A percentile compares a stretch with the other conserved stretches of the same genome.
phyloP scores from a whole-genome alignment of 371 early-diverging fungal species.

The Mucor irregularis region DNA sequence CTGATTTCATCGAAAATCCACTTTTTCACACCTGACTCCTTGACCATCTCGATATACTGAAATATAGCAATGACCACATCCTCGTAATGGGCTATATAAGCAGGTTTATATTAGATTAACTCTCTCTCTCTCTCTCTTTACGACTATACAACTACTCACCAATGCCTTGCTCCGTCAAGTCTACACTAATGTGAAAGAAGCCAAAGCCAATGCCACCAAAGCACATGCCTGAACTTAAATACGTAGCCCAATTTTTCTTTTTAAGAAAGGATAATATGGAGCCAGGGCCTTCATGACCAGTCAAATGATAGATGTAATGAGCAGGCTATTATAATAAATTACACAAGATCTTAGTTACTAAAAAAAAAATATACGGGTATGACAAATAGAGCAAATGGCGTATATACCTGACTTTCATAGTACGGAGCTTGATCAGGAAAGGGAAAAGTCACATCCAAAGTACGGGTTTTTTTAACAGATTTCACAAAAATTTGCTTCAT shows the following conservation, averaged over 20 bases:
- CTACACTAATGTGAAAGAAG: conserved; percentile 79
- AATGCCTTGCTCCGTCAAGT: conserved; percentile 80
- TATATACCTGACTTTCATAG: conserved; percentile 55
- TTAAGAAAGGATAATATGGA: conserved; percentile 86
- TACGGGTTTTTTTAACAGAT: conserved; percentile 82
- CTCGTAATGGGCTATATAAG: conserved; percentile 59
- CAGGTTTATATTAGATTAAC: background rate
- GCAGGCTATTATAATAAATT: conserved; percentile 66
- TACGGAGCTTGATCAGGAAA: conserved; percentile 74
- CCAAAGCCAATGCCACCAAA: conserved; percentile 72
- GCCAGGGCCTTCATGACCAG: conserved; percentile 87
- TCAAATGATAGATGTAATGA: conserved; percentile 72
- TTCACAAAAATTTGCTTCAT: conserved; percentile 74
- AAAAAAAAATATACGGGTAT: too few relatives aligned
- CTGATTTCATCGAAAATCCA: conserved; percentile 84
- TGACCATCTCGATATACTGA: conserved; percentile 86
- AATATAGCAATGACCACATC: conserved; percentile 83
- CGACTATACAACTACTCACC: conserved; percentile 24
- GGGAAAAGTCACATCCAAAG: conserved; percentile 83
- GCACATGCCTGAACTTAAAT: conserved; percentile 70
- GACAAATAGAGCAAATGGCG: too few relatives aligned
- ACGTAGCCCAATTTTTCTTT: conserved; percentile 85
- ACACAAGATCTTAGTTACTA: too few relatives aligned
- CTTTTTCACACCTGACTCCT: conserved; percentile 64
- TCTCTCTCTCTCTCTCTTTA: background rate